Percentiles rank a stretch among this genome's conserved stretches.
These are phyloP conservation scores for Microcyclosporella mali DNA, from an alignment of 2,329 filamentous ascomycete genomes.

Conservation along the genomic window DNA sequence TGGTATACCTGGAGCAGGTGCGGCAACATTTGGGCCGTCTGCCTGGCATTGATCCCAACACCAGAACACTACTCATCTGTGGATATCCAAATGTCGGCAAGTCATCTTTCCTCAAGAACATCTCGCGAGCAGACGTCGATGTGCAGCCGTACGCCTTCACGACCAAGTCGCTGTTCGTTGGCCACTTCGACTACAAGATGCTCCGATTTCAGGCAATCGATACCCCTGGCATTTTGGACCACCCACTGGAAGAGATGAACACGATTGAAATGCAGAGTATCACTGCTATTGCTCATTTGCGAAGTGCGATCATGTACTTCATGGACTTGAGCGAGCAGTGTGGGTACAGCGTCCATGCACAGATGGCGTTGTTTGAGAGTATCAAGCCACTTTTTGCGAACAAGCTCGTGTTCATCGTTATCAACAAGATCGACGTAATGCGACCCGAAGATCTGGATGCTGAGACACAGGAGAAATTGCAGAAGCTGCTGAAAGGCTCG, in stretches of 20 bases:
- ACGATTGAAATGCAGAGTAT: slow-evolving; percentile 99
- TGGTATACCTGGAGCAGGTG: slow-evolving; percentile 93
- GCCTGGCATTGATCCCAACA: slow-evolving; percentile 97
- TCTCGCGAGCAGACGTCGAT: slow-evolving; percentile 91
- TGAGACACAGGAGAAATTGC: slow-evolving; percentile 69
- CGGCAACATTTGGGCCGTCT: slow-evolving; percentile 95
- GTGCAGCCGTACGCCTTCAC: slow-evolving; percentile 98
- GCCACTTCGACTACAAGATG: slow-evolving; percentile 97
- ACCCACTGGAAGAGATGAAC: slow-evolving; percentile 98
- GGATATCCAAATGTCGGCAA: slow-evolving; percentile 98
- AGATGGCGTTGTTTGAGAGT: slow-evolving; percentile 91
- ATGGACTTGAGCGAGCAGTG: slow-evolving; percentile 98
- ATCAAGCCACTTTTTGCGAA: slow-evolving; percentile 96
- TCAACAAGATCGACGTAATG: slow-evolving; percentile 97
- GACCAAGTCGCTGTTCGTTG: slow-evolving; percentile 93
- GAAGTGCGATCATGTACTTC: slow-evolving; percentile 93
- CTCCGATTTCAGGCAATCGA: slow-evolving; percentile 88
- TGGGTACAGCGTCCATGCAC: slow-evolving; percentile 85
- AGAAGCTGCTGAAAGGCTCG: slow-evolving; percentile 73
- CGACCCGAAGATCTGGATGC: slow-evolving; percentile 79
- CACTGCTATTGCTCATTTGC: slow-evolving; percentile 92
- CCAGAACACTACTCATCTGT: slow-evolving; percentile 88
- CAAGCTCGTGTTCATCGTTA: slow-evolving; percentile 91
- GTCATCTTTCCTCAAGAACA: slow-evolving; percentile 86
- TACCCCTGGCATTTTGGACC: slow-evolving; percentile 96